Evolutionary conservation across 805 yeast genomes (phyloP).

Genomic region (Ogataea naganishii): DNA sequence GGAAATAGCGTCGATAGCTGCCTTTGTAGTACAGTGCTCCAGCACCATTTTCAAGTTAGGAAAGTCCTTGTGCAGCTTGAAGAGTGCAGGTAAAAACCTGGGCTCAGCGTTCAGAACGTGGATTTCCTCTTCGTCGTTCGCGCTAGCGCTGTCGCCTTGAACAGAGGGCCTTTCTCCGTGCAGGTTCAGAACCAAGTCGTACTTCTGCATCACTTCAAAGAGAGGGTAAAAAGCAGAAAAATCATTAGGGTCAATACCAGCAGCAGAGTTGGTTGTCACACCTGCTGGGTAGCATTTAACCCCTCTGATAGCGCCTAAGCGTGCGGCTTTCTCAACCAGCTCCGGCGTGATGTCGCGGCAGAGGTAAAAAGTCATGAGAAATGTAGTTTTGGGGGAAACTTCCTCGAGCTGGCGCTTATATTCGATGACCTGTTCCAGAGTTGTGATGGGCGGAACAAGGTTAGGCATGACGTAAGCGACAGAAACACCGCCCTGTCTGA

Average conservation of each 20-base stretch:
- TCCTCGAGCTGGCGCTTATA: conserved; percentile 58
- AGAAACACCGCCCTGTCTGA: conserved; percentile 83
- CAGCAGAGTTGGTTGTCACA: conserved; percentile 91
- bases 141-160: conserved; percentile 10
- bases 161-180: conserved; percentile 93
- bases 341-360: conserved; percentile 79
- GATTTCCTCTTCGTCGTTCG: conserved; percentile 51
- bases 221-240: conserved; percentile 84
- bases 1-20: conserved; percentile 73
- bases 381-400: conserved; percentile 75
- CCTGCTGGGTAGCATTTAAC: conserved; percentile 98
- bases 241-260: conserved; percentile 91
- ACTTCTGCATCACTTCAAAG: conserved; percentile 78
- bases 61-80: conserved; percentile 68
- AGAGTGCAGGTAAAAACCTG: conserved; percentile 80
- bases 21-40: conserved; percentile 92
- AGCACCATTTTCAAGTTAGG: conserved; percentile 81
- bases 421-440: conserved; percentile 58
- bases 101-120: conserved; percentile 94
- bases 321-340: conserved; percentile 70
- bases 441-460: conserved; percentile 83
- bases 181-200: conserved; percentile 70
- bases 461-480: conserved; percentile 96
- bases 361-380: conserved; percentile 85
- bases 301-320: conserved; percentile 62